Evolutionary conservation across 805 yeast genomes (phyloP).

Genomic region (Ogataea degrootiae): DNA sequence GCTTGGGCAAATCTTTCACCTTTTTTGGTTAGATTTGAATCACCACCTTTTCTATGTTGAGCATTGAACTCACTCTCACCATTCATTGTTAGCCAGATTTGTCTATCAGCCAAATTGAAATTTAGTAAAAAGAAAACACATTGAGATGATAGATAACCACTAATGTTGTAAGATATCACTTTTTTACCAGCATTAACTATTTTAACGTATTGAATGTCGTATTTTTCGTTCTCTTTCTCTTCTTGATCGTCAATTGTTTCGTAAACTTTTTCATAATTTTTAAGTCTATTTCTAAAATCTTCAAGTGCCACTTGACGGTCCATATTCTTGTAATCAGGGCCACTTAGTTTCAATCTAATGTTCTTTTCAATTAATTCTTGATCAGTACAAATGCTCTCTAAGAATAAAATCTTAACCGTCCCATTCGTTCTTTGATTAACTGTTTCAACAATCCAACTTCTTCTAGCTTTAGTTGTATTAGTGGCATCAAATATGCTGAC

Average conservation of each 20-base stretch:
- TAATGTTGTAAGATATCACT: constrained; percentile 50
- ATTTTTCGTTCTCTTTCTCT: constrained; percentile 38
- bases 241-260: constrained; percentile 75
- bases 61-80: constrained; percentile 30
- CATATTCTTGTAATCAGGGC: constrained; percentile 89
- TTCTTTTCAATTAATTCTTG: constrained; percentile 74
- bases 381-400: constrained; percentile 84
- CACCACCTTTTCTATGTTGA: constrained; percentile 29
- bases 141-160: constrained; percentile 54
- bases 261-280: constrained; percentile 83
- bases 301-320: constrained; percentile 72
- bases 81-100: constrained; percentile 32
- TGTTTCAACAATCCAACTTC: constrained; percentile 36
- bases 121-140: constrained; percentile 49
- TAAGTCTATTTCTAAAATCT: constrained; percentile 77
- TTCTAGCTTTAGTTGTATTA: constrained; percentile 45
- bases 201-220: constrained; percentile 53
- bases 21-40: constrained; percentile 23
- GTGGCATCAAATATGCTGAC: constrained; percentile 61
- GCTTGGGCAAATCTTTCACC: constrained; percentile 32
- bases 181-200: constrained; percentile 60
- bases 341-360: constrained; percentile 77
- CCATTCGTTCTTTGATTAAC: constrained; percentile 31
- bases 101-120: constrained; percentile 33
- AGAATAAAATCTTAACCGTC: constrained; percentile 35